Conservation (phyloP, 306 rosid species). For the Vachellia collinsii region DNA sequence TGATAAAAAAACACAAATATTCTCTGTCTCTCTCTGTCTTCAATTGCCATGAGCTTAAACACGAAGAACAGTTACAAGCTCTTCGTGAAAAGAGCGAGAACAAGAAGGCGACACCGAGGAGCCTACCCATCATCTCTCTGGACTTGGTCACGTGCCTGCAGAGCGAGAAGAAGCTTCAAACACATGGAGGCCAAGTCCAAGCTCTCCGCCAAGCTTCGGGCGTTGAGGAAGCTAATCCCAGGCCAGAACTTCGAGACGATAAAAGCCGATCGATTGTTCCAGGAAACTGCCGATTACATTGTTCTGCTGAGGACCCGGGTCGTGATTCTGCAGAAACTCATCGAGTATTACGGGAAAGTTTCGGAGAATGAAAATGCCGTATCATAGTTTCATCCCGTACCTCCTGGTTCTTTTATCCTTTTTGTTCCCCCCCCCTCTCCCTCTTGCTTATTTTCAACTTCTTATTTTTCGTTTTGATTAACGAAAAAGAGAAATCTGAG, state of each 20-base stretch:
- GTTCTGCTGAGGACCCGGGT: slow-evolving; percentile 65
- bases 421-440: not conserved
- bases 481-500: slow-evolving; percentile 4
- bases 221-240: slow-evolving; percentile 73
- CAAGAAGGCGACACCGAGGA: slow-evolving; percentile 27
- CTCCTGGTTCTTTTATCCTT: slow-evolving; percentile 15
- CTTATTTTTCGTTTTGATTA: slow-evolving; percentile 20
- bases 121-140: slow-evolving; percentile 24
- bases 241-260: slow-evolving; percentile 36
- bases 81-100: slow-evolving; percentile 45
- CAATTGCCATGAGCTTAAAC: slow-evolving; percentile 56
- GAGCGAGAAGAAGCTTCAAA: slow-evolving; percentile 46
- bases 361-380: slow-evolving; percentile 47
- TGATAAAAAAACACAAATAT: not conserved
- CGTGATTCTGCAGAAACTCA: slow-evolving; percentile 72
- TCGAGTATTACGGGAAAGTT: slow-evolving; percentile 63
- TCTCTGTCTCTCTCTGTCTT: not conserved
- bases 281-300: slow-evolving; percentile 90
- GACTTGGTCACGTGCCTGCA: slow-evolving; percentile 27
- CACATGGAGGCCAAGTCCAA: slow-evolving; percentile 45
- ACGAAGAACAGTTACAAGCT: slow-evolving; percentile 48
- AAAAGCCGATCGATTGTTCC: slow-evolving; percentile 66
- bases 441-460: not conserved
- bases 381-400: slow-evolving; percentile 35
- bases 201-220: slow-evolving; percentile 63